Percentiles rank a stretch among this genome's conserved stretches.
These are phyloP conservation scores for Phoma herbarum DNA, from an alignment of 2,329 filamentous ascomycete species.

Conservation along the genomic window DNA sequence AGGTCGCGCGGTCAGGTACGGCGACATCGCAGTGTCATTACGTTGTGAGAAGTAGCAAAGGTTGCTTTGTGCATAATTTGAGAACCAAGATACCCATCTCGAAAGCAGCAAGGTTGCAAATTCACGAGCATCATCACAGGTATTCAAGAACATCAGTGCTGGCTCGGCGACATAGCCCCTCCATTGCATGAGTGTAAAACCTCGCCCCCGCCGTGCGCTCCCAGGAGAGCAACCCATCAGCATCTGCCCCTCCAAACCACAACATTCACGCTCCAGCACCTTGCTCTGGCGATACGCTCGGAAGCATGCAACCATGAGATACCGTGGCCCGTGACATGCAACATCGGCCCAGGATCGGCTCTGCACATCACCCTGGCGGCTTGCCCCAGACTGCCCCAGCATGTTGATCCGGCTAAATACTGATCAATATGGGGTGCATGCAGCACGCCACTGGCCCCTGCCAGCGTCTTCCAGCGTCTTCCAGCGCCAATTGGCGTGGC, in stretches of 20 bases:
- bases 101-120: not conserved
- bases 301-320: not conserved
- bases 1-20: not conserved
- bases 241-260: not conserved
- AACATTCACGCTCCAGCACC: not conserved
- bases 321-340: not conserved
- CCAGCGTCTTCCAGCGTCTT: not conserved
- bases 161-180: not conserved
- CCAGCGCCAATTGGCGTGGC: not conserved
- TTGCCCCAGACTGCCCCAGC: slow-evolving; percentile 1
- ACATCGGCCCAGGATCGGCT: not conserved
- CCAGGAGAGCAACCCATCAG: not conserved
- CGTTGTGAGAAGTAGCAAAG: not conserved
- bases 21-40: not conserved
- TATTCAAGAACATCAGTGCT: not conserved
- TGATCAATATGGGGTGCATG: slow-evolving; percentile 20
- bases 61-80: not conserved
- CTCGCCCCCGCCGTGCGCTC: not conserved
- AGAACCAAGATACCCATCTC: not conserved
- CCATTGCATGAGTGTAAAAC: not conserved
- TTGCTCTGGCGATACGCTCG: not conserved
- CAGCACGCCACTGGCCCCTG: slow-evolving; percentile 7
- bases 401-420: slow-evolving; percentile 20
- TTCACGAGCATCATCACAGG: not conserved
- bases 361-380: not conserved